A percentile compares a stretch with the other conserved stretches of the same genome.
Conservation (phyloP, 2,329 filamentous ascomycete species). For the Cadophora luteo-olivacea region DNA sequence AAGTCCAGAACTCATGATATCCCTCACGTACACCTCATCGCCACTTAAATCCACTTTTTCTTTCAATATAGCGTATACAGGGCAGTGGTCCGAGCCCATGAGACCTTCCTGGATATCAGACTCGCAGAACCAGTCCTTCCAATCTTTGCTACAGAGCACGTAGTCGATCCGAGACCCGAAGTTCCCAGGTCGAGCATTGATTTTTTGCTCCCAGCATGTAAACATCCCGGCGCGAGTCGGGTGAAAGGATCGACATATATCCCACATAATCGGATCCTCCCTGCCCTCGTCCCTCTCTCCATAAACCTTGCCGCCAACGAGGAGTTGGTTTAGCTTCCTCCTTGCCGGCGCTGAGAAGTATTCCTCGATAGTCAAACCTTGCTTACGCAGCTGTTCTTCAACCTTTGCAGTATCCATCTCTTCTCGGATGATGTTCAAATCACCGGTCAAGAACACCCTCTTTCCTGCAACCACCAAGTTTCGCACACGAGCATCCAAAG, state of each 20-base stretch:
- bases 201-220: constrained; percentile 95
- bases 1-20: constrained; percentile 82
- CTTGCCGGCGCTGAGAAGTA: constrained; percentile 76
- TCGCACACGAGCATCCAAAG: constrained; percentile 82
- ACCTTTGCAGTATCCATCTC: constrained; percentile 77
- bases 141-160: constrained; percentile 79
- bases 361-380: constrained; percentile 70
- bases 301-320: constrained; percentile 73
- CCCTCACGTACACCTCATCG: constrained; percentile 61
- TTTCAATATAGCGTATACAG: constrained; percentile 80
- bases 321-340: constrained; percentile 83
- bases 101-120: constrained; percentile 92
- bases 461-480: constrained; percentile 85
- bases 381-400: constrained; percentile 73
- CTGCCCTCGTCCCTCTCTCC: constrained; percentile 72
- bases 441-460: constrained; percentile 83
- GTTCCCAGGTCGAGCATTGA: constrained; percentile 95
- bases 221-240: constrained; percentile 87
- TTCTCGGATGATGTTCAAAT: constrained; percentile 78
- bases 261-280: constrained; percentile 77
- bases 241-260: constrained; percentile 84
- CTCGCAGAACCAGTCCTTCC: constrained; percentile 80
- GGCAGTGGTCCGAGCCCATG: constrained; percentile 96
- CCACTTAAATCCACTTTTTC: constrained; percentile 63
- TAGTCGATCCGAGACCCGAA: constrained; percentile 95